Percentiles rank a stretch among this genome's conserved stretches.
phyloP scores from a whole-genome alignment of 2,329 filamentous ascomycete genomes.

The Rutstroemia sp. region DNA sequence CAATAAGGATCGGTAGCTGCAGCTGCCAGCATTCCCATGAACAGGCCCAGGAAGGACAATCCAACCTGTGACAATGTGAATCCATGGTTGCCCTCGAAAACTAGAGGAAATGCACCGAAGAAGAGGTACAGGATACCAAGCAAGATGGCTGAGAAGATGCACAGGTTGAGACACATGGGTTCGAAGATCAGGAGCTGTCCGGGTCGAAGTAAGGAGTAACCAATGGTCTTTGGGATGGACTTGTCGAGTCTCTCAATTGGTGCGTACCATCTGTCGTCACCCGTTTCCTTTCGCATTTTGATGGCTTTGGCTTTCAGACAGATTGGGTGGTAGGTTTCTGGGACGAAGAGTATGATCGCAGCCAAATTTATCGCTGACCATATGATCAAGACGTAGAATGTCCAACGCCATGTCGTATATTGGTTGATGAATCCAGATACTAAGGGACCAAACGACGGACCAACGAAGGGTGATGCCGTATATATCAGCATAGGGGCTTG shows the following conservation, averaged over 20 bases:
- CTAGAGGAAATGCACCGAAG: constrained; percentile 78
- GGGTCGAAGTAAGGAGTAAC: constrained; percentile 48
- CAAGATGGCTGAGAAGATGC: constrained; percentile 76
- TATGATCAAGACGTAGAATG: constrained; percentile 77
- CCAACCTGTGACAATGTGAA: constrained; percentile 76
- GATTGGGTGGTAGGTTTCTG: constrained; percentile 80
- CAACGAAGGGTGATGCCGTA: constrained; percentile 55
- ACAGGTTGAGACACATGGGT: constrained; percentile 79
- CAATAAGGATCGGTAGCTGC: constrained; percentile 59
- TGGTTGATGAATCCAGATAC: constrained; percentile 79
- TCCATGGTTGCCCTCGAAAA: constrained; percentile 67
- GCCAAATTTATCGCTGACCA: constrained; percentile 63
- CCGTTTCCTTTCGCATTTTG: constrained; percentile 63
- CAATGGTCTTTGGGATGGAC: constrained; percentile 56
- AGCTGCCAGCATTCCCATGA: constrained; percentile 60
- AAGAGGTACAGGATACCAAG: constrained; percentile 85
- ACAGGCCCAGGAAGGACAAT: constrained; percentile 67
- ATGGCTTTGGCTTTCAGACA: constrained; percentile 67
- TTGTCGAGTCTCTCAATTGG: constrained; percentile 67
- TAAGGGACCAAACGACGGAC: constrained; percentile 52
- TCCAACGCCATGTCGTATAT: constrained; percentile 69
- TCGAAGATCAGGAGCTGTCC: constrained; percentile 75
- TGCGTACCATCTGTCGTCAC: constrained; percentile 69
- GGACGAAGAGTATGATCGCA: constrained; percentile 64
- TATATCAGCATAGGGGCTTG: constrained; percentile 80